A percentile compares a stretch with the other conserved stretches of the same genome.
Conservation (phyloP, 768 basidiomycete species). For the Suillus cothurnatus region DNA sequence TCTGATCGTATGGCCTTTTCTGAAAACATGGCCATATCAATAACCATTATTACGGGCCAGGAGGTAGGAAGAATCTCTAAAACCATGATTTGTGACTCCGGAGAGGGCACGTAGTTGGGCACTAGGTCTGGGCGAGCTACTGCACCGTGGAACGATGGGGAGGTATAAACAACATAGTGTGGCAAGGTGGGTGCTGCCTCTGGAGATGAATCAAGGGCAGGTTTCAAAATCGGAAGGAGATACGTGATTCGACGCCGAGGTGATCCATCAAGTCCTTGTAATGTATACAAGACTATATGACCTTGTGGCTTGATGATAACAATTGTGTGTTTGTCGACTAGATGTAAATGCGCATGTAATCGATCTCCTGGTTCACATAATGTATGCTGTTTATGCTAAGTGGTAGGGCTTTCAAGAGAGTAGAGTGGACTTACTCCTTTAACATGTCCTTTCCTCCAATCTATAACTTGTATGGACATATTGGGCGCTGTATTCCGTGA, state of each 20-base stretch:
- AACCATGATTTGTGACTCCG: background rate
- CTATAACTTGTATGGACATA: slow-evolving; percentile 2
- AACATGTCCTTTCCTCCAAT: background rate
- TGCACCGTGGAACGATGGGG: background rate
- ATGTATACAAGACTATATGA: background rate
- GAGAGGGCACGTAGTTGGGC: background rate
- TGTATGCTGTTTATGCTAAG: background rate
- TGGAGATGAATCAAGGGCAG: too few species aligned
- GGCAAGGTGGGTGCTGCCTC: background rate
- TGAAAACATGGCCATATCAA: background rate
- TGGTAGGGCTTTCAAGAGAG: too few species aligned
- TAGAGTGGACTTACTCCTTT: background rate
- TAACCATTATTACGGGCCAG: background rate
- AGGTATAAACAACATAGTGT: background rate
- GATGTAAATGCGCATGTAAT: background rate
- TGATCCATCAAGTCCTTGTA: background rate
- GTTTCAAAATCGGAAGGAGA: background rate
- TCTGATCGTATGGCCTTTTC: background rate
- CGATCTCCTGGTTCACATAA: background rate
- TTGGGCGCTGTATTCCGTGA: background rate
- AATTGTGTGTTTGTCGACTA: background rate
- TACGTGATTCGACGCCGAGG: background rate
- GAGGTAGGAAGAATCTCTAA: background rate
- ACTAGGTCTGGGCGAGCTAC: background rate
- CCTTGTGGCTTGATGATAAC: background rate